Conservation (phyloP, 2,329 filamentous ascomycete genomes). For the Nemania sp. region DNA sequence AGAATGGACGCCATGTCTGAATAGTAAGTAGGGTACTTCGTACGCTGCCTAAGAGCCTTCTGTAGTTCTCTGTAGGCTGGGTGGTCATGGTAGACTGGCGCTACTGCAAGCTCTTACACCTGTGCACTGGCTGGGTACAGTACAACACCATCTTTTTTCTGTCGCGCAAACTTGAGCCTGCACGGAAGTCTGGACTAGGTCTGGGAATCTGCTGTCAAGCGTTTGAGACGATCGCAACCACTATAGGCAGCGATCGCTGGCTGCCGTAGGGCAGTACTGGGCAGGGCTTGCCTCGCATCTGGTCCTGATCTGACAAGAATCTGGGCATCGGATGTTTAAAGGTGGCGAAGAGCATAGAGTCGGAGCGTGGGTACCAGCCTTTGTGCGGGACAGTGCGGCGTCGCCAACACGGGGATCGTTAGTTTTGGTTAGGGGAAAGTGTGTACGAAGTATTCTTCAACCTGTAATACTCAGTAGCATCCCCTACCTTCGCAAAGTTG, state of each 20-base stretch:
- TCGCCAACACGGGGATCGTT: too few relatives aligned
- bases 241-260: slow-evolving; percentile 17
- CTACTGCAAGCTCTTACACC: slow-evolving; percentile 21
- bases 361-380: neutral
- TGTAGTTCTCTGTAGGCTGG: neutral
- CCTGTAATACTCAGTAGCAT: too few relatives aligned
- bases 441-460: neutral
- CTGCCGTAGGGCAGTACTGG: neutral
- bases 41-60: too few relatives aligned
- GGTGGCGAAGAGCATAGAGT: neutral
- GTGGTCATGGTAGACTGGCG: slow-evolving; percentile 1
- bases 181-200: too few relatives aligned
- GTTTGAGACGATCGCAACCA: neutral
- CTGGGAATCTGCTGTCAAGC: neutral
- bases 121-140: too few relatives aligned
- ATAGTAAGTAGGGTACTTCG: neutral
- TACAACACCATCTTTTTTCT: neutral
- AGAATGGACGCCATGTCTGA: neutral
- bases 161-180: neutral
- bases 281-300: neutral
- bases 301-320: too few relatives aligned
- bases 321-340: neutral
- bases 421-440: too few relatives aligned
- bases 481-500: neutral
- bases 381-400: neutral